Evolutionary conservation across 441 rosid species (phyloP).

Genomic region (Gossypium schwendimanii): DNA sequence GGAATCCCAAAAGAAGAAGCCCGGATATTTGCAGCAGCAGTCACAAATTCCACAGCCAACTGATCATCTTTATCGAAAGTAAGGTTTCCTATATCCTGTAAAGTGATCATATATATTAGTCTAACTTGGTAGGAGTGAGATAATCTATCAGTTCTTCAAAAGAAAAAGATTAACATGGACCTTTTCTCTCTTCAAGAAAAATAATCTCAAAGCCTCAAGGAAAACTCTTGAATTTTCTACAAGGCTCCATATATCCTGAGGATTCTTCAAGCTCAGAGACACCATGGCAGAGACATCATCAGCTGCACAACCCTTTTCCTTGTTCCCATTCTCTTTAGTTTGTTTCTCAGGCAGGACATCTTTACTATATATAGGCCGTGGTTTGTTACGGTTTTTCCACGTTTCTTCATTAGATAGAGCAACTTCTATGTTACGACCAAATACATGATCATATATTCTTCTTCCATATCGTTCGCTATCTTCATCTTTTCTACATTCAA

Average conservation of each 20-base stretch:
- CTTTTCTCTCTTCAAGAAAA: conserved; percentile 52
- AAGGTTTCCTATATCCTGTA: conserved; percentile 82
- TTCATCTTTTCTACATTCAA: conserved; percentile 59
- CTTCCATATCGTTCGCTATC: conserved; percentile 75
- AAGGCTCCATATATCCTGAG: conserved; percentile 91
- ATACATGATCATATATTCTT: conserved; percentile 91
- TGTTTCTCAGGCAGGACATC: conserved; percentile 50
- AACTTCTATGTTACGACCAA: conserved; percentile 84
- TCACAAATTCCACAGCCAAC: conserved; percentile 91
- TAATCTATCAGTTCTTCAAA: conserved; percentile 7
- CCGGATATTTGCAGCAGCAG: conserved; percentile 97
- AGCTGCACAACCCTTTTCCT: conserved; percentile 29
- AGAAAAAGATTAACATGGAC: conserved; percentile 24
- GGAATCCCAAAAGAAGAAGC: conserved; percentile 91
- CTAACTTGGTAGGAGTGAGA: conserved; percentile 6
- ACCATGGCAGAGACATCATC: conserved; percentile 69
- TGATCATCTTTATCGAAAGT: conserved; percentile 98
- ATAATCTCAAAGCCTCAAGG: conserved; percentile 42
- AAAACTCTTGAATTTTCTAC: conserved; percentile 71
- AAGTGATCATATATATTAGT: conserved; percentile 5
- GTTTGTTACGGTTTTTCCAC: conserved; percentile 77
- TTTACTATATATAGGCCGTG: conserved; percentile 68
- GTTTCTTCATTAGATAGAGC: conserved; percentile 93
- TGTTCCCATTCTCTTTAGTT: conserved; percentile 55
- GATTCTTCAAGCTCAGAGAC: conserved; percentile 84